Evolutionary conservation across 1,139 yeast genomes (phyloP).

Genomic region (Sugiyamaella castrensis): DNA sequence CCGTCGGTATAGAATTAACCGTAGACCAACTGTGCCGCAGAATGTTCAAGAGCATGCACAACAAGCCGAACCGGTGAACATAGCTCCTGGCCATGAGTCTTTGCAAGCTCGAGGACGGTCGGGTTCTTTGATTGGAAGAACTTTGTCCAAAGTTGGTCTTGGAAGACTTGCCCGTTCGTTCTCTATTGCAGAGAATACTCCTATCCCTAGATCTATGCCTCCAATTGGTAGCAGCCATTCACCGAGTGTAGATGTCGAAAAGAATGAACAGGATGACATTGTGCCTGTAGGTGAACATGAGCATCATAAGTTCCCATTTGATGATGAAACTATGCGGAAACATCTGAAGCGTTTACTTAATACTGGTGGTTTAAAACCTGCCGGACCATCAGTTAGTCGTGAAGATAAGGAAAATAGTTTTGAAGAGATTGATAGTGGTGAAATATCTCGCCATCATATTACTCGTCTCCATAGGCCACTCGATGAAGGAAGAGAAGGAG

Average conservation of each 20-base stretch:
- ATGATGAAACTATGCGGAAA: constrained; percentile 26
- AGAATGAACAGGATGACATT: constrained; percentile 22
- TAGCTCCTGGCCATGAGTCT: background rate
- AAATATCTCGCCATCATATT: constrained; percentile 1
- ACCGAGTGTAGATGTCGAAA: constrained; percentile 27
- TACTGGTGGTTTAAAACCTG: constrained; percentile 15
- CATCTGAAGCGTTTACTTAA: constrained; percentile 27
- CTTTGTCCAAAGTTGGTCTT: constrained; percentile 31
- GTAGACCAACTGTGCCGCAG: constrained; percentile 38
- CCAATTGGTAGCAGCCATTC: background rate
- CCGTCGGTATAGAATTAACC: constrained; percentile 72
- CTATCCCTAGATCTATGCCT: background rate
- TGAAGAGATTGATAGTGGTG: constrained; percentile 10
- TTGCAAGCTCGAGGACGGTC: constrained; percentile 2
- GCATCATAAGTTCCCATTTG: constrained; percentile 19
- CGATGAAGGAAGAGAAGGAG: too few species aligned
- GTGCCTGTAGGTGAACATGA: constrained; percentile 24
- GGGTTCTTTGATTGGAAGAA: constrained; percentile 22
- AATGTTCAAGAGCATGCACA: constrained; percentile 8
- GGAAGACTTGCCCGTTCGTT: constrained; percentile 7
- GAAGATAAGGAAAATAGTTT: constrained; percentile 7
- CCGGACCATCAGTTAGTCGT: too few species aligned
- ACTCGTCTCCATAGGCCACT: background rate
- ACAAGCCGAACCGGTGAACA: too few species aligned
- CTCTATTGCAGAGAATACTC: constrained; percentile 4